Conservation (phyloP, 169 alveolate genomes). For the Cryptosporidium ryanae region DNA sequence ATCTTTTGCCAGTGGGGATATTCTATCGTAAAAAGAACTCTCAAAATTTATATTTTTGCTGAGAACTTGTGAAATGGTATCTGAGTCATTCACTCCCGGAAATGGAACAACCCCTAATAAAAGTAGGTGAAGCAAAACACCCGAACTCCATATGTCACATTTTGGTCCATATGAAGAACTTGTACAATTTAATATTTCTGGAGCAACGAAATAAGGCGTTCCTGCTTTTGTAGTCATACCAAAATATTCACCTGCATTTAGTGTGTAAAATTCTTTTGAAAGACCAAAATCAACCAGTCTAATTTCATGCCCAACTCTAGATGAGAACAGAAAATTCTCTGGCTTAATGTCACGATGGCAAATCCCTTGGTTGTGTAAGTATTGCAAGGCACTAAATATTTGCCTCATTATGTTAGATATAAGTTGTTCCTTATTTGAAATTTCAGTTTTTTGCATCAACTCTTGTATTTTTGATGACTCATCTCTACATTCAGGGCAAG, state of each 20-base stretch:
- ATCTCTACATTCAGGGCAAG: slow-evolving; percentile 72
- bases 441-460: not conserved
- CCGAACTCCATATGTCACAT: slow-evolving; percentile 85
- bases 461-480: slow-evolving; percentile 5
- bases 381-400: slow-evolving; percentile 84
- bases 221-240: slow-evolving; percentile 80
- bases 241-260: slow-evolving; percentile 76
- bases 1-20: slow-evolving; percentile 76
- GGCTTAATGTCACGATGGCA: slow-evolving; percentile 86
- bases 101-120: slow-evolving; percentile 83
- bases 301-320: slow-evolving; percentile 77
- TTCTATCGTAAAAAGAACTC: slow-evolving; percentile 12
- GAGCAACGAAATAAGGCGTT: slow-evolving; percentile 85
- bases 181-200: slow-evolving; percentile 80
- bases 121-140: slow-evolving; percentile 80
- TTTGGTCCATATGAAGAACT: slow-evolving; percentile 78
- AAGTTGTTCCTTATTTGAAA: slow-evolving; percentile 70
- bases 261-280: slow-evolving; percentile 76
- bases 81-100: slow-evolving; percentile 76
- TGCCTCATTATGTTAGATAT: slow-evolving; percentile 80
- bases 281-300: slow-evolving; percentile 87
- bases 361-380: slow-evolving; percentile 83
- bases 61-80: slow-evolving; percentile 58
- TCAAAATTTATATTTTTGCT: slow-evolving; percentile 39
- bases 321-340: slow-evolving; percentile 84